These are phyloP conservation scores for Cornus suecica DNA, from an alignment of 148 eudicot species.

Conservation along the genomic window DNA sequence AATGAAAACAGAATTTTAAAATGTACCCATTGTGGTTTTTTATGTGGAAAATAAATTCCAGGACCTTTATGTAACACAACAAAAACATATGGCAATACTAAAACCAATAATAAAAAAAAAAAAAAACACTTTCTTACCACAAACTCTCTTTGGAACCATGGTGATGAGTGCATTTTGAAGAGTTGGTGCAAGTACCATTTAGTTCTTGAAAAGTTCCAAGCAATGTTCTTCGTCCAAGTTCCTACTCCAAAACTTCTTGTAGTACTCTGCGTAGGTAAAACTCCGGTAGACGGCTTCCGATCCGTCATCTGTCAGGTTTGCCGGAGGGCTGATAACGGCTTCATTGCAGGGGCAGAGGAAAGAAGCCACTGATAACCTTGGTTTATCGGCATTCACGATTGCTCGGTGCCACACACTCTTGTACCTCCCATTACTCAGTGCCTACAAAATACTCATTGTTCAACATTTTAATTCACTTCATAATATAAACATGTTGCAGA, in stretches of 20 bases:
- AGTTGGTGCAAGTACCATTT: too few relatives aligned
- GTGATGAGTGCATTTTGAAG: too few relatives aligned
- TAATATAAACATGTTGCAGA: not conserved
- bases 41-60: too few relatives aligned
- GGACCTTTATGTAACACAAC: too few relatives aligned
- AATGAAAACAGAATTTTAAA: too few relatives aligned
- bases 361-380: slow-evolving; percentile 77
- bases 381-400: slow-evolving; percentile 50
- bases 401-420: slow-evolving; percentile 94
- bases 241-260: slow-evolving; percentile 63
- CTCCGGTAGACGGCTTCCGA: slow-evolving; percentile 40
- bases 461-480: not conserved
- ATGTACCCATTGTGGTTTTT: too few relatives aligned
- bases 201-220: slow-evolving; percentile 58
- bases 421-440: slow-evolving; percentile 75
- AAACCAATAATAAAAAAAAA: too few relatives aligned
- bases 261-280: slow-evolving; percentile 65
- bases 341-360: slow-evolving; percentile 66
- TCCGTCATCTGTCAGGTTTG: slow-evolving; percentile 40
- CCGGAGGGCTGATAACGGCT: slow-evolving; percentile 70
- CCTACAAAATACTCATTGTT: slow-evolving; percentile 32
- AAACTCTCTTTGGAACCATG: too few relatives aligned
- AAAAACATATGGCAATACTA: too few relatives aligned
- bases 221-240: slow-evolving; percentile 58
- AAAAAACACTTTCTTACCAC: too few relatives aligned